Base-by-base conservation (phyloP, 495 filamentous ascomycete genomes). In the Podospora tetraspora region DNA sequence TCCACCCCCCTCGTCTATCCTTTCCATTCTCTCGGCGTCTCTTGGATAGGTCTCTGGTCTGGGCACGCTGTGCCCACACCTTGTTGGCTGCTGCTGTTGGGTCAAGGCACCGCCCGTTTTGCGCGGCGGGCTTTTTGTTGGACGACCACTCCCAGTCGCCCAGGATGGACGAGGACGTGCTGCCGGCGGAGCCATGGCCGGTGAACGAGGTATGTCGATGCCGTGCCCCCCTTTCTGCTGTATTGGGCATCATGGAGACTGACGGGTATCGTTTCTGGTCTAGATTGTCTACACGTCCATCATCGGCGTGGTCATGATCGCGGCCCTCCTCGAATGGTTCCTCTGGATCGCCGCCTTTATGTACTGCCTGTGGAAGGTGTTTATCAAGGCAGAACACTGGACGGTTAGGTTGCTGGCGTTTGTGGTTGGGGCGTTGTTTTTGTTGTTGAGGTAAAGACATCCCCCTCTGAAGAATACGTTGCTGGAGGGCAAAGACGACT, bases 311-410 rank as follows among this genome's bases (percentile, higher is more conserved):
- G 83, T 97, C 23, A 91, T 97, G 90, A 72, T 93, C 1, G 91
- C 90, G 58, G 95, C 95, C 2, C 83, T 92, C 25, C 84, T 97
- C 23, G 95, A 99, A 80, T 98, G 95, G 95, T 86, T 97, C 61
- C 85, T 99, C 5, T 97, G 93, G 91, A 85, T 97, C 58, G 88
- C 88, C 27, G 93, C 95, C 11, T 97, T 99, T 74, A 75, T 97
- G 64, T 97, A 97, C 79, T 97, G 95, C 73, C 81, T 98, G 1
- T 78, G 86, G 69, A 96, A 97, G 73, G 93, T 94, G 10, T 97
- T 90, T 73, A 82, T 88, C 66, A 99, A 99, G 77, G 94, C 95
- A 27, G 93, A 97, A 66, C 88, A 90, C 73, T 91, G 91, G 88
- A 92, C 87, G 62, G 90, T 94, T 70, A 84, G 84, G 65, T 79